phyloP scores from a whole-genome alignment of 148 eudicot genomes.

The Simmondsia chinensis region DNA sequence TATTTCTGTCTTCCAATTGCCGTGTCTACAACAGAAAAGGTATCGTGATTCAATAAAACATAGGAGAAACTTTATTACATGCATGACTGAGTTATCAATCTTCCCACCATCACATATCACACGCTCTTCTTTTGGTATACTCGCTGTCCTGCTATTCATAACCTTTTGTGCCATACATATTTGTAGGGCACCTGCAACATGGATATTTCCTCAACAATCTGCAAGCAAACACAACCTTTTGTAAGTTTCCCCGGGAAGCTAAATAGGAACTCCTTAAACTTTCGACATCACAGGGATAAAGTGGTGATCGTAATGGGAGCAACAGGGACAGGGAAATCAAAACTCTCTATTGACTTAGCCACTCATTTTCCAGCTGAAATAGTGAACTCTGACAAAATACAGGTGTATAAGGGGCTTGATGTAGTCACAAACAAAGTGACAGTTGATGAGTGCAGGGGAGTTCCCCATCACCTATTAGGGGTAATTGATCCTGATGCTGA shows the following conservation, averaged over 20 bases:
- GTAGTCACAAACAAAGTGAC: conserved; percentile 70
- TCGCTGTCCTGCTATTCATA: too few species aligned
- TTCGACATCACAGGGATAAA: conserved; percentile 32
- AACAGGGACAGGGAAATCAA: conserved; percentile 62
- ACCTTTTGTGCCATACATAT: too few species aligned
- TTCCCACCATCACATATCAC: too few species aligned
- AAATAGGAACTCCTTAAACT: conserved; percentile 26
- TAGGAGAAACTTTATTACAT: too few species aligned
- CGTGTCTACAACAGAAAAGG: too few species aligned
- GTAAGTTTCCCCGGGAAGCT: conserved; percentile 24
- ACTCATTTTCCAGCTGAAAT: conserved; percentile 37
- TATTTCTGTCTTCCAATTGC: too few species aligned
- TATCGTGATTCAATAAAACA: too few species aligned
- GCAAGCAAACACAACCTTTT: conserved; percentile 29
- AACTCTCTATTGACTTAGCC: conserved; percentile 50
- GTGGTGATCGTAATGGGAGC: conserved; percentile 58
- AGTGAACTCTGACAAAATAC: conserved; percentile 56
- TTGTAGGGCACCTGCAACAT: conserved; percentile 16
- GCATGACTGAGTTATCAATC: too few species aligned
- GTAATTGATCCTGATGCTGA: conserved; percentile 36
- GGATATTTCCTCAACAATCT: conserved; percentile 31
- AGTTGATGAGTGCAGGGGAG: conserved; percentile 42
- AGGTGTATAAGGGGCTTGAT: conserved; percentile 63
- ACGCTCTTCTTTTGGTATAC: too few species aligned
- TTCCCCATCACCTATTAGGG: conserved; percentile 75